Conservation (phyloP, 140 eudicot genomes). For the Ambrosia hybrid region DNA sequence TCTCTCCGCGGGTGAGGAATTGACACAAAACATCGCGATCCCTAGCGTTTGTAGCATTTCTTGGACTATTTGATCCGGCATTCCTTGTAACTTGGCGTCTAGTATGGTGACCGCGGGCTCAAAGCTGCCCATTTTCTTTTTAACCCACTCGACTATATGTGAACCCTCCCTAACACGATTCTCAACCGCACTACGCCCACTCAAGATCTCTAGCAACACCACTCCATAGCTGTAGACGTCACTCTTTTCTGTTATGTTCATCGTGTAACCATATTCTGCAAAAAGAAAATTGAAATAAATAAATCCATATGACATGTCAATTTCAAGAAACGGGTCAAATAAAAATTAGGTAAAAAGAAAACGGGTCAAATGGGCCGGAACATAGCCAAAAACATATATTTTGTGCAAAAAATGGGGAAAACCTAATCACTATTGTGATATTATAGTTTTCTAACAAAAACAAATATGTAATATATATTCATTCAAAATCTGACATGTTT, state of each 20-base stretch:
- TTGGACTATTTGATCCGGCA: slow-evolving; percentile 89
- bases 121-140: slow-evolving; percentile 94
- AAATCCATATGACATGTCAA: not conserved
- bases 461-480: no score
- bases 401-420: not conserved
- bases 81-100: slow-evolving; percentile 79
- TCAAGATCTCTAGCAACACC: slow-evolving; percentile 78
- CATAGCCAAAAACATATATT: not conserved
- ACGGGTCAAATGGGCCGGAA: not conserved
- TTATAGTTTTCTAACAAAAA: no score
- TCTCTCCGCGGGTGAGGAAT: slow-evolving; percentile 79
- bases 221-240: slow-evolving; percentile 97
- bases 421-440: no score
- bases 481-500: no score
- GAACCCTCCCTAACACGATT: slow-evolving; percentile 69
- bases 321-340: not conserved
- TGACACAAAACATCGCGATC: slow-evolving; percentile 92
- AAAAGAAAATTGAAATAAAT: not conserved
- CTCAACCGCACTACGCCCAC: slow-evolving; percentile 89
- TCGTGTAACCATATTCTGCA: slow-evolving; percentile 94
- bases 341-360: no score
- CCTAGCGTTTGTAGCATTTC: slow-evolving; percentile 98
- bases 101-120: slow-evolving; percentile 81
- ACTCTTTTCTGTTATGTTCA: slow-evolving; percentile 96
- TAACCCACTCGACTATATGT: slow-evolving; percentile 97